Evolutionary conservation across 208 protist genomes (phyloP).

Genomic region (Crithidia fasciculata): DNA sequence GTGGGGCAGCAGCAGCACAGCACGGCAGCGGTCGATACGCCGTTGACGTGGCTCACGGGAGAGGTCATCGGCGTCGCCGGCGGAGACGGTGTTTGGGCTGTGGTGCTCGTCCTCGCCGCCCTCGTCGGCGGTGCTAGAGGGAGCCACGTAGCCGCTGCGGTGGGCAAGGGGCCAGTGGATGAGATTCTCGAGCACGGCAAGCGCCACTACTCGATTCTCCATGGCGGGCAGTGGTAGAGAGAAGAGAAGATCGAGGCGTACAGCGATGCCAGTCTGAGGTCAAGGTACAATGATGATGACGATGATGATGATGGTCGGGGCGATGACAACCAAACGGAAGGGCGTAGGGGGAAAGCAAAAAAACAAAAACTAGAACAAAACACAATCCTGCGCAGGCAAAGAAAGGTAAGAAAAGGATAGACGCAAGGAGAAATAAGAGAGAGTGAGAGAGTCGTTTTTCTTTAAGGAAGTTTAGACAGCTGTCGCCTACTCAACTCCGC

Average conservation of each 20-base stretch:
- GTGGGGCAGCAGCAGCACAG: conserved; percentile 63
- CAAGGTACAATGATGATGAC: too few relatives aligned
- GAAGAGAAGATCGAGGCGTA: conserved; percentile 9
- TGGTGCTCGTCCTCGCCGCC: conserved; percentile 26
- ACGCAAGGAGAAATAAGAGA: not conserved
- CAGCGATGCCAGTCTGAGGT: too few relatives aligned
- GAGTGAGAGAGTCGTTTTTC: not conserved
- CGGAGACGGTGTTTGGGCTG: conserved; percentile 26
- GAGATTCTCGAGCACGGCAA: conserved; percentile 79
- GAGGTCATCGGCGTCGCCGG: conserved; percentile 44
- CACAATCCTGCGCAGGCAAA: not conserved
- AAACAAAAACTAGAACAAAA: not conserved
- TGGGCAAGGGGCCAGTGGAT: conserved; percentile 68
- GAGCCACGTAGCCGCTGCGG: conserved; percentile 31
- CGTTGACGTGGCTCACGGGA: conserved; percentile 56
- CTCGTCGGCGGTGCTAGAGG: conserved; percentile 3
- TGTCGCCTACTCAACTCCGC: too few relatives aligned
- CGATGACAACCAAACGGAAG: conserved; percentile 6
- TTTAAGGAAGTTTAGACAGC: too few relatives aligned
- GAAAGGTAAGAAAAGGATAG: not conserved
- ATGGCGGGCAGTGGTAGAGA: conserved; percentile 29
- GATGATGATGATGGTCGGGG: not conserved
- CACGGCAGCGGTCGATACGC: conserved; percentile 51
- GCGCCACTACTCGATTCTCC: conserved; percentile 68
- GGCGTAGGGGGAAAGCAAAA: not conserved